These are phyloP conservation scores for Trametopsis cervina DNA, from an alignment of 768 basidiomycete species.

Conservation along the genomic window DNA sequence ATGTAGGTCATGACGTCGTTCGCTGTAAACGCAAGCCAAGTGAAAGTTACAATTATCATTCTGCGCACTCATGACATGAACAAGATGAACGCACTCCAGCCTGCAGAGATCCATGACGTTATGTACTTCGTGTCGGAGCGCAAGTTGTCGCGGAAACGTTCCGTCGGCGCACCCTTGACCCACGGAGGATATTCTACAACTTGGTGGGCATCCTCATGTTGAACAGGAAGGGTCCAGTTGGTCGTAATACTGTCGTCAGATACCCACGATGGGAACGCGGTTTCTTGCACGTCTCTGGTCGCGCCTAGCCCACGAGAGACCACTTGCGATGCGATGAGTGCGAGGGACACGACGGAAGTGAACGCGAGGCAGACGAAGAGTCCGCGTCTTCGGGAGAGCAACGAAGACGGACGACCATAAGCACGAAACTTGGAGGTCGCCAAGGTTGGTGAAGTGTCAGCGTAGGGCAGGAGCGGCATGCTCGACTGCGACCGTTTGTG, in stretches of 20 bases:
- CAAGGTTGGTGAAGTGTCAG: conserved; percentile 12
- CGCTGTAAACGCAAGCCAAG: conserved; percentile 30
- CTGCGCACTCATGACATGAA: conserved; percentile 1
- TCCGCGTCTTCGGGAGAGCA: neutral
- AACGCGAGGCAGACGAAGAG: conserved; percentile 17
- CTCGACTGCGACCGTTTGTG: conserved; percentile 17
- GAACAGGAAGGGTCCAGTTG: neutral
- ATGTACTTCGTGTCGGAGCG: conserved; percentile 56
- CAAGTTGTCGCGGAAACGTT: conserved; percentile 59
- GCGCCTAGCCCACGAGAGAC: neutral
- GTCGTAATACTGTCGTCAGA: neutral
- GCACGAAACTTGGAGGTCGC: neutral
- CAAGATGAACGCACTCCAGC: conserved; percentile 45
- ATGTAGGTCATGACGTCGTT: conserved; percentile 68
- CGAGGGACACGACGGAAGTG: conserved; percentile 25
- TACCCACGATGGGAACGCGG: neutral
- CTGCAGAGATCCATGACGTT: conserved; percentile 68
- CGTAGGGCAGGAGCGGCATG: conserved; percentile 21
- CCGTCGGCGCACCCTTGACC: conserved; percentile 44
- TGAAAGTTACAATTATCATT: too few relatives aligned
- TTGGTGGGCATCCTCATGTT: conserved; percentile 5
- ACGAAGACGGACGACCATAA: neutral
- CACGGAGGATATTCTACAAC: conserved; percentile 16
- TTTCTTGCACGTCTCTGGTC: neutral
- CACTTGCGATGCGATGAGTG: conserved; percentile 11